Evolutionary conservation across 2,329 filamentous ascomycete species (phyloP), one percentile per base, ranked within the genome.

Genomic region (Whalleya microplaca): DNA sequence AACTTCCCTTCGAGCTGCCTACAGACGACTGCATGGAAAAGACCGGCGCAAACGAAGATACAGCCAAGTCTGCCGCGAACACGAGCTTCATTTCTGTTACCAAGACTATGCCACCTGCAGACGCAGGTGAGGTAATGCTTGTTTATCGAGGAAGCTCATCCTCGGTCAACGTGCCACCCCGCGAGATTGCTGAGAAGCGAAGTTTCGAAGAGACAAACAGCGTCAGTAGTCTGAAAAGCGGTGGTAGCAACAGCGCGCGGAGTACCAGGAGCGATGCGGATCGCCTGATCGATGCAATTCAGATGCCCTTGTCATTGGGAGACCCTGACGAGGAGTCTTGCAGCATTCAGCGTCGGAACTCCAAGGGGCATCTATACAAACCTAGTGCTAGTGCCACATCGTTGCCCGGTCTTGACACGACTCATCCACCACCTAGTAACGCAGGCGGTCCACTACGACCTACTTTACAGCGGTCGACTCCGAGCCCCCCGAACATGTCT

Each of bases 1-100:
- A 91, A 61, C 76, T 96, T 27, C 88, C 89, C 0, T 95, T 96
- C 62, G 80, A 86, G 7, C 69, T 93, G 1, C 86, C 85, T 0
- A 71, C 74, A 0, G 74, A 78, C 0, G 75, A 79, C 44, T 59
- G 65, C 2, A 62, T 72, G 2, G 66, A 70, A 3, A 67, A 67
- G 0, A 50, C 61, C 7, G 64, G 52, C 2, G 65, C 55, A 6
- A 45, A 43, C 14, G 57, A 65, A 8, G 53, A 47, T 5, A 29
- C 48, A 16, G 54, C 23, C 6, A 59, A 66, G 40, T 55, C 69
- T 0, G 43, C 47, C 7, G 43, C 68, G 3, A 64, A 62, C 1
- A 66, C 71, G 8, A 73, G 63, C 32, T 49, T 61, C 1, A 64
- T 69, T 21, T 73, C 73, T 8, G 69, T 75, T 1, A 65, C 73